A percentile compares a stretch with the other conserved stretches of the same genome.
phyloP scores from a whole-genome alignment of 192 early-diverging fungal genomes.

The Entomortierella parvispora region DNA sequence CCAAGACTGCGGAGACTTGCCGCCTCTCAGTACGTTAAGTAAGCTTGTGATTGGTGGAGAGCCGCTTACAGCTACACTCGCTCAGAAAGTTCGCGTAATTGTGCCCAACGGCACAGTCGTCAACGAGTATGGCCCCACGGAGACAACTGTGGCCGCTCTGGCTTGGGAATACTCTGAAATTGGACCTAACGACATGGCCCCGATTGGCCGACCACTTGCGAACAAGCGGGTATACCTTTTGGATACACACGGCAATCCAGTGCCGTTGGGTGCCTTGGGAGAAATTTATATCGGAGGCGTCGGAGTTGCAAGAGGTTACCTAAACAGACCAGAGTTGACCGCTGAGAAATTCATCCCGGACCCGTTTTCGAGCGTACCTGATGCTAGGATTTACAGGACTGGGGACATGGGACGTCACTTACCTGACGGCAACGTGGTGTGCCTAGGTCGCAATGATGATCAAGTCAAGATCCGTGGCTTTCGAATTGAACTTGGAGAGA shows the following conservation, averaged over 20 bases:
- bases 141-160: slow-evolving; percentile 1
- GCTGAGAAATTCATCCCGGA: slow-evolving; percentile 46
- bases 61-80: too few species aligned
- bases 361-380: slow-evolving; percentile 25
- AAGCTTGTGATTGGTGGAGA: too few species aligned
- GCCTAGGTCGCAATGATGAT: slow-evolving; percentile 48
- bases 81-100: too few species aligned
- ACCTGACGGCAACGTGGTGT: slow-evolving; percentile 36
- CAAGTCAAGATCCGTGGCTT: slow-evolving; percentile 59
- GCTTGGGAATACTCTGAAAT: slow-evolving; percentile 3
- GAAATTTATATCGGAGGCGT: too few species aligned
- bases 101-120: slow-evolving; percentile 9
- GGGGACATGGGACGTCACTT: slow-evolving; percentile 40
- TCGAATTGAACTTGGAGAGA: slow-evolving; percentile 51
- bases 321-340: too few species aligned
- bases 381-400: slow-evolving; percentile 42
- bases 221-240: slow-evolving; percentile 38
- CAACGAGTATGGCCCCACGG: slow-evolving; percentile 38
- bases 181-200: slow-evolving; percentile 20
- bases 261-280: slow-evolving; percentile 45
- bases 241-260: slow-evolving; percentile 23
- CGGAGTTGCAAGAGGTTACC: too few species aligned
- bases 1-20: slow-evolving; percentile 7
- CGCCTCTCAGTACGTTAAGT: too few species aligned
- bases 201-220: slow-evolving; percentile 28